A percentile compares a stretch with the other conserved stretches of the same genome.
These are phyloP conservation scores for Globisporangium camurandrum DNA, from an alignment of 352 stramenopile genomes.

Conservation along the genomic window DNA sequence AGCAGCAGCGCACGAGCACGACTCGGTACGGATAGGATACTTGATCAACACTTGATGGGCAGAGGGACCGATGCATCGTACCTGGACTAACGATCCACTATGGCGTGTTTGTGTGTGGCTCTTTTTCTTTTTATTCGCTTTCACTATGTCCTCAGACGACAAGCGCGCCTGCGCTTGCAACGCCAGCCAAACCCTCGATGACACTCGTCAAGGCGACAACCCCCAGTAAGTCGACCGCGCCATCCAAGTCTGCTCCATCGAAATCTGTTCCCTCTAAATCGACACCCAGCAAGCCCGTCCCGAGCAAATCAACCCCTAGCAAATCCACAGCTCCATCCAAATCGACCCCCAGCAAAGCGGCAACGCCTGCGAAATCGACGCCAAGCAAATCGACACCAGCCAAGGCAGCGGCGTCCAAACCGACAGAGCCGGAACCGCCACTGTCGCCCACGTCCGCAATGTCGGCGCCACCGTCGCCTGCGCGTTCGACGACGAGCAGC, in stretches of 20 bases:
- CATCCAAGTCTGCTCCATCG: neutral
- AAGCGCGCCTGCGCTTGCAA: neutral
- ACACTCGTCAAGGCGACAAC: neutral
- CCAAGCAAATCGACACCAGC: neutral
- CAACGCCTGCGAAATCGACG: too few species aligned
- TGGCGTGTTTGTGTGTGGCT: neutral
- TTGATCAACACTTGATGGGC: too few species aligned
- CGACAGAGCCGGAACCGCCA: neutral
- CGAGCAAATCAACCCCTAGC: neutral
- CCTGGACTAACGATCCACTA: neutral
- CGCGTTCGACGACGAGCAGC: constrained; percentile 12
- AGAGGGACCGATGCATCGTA: too few species aligned
- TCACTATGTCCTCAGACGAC: too few species aligned
- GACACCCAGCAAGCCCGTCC: neutral
- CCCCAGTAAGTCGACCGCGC: neutral
- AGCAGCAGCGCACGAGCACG: neutral
- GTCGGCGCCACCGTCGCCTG: constrained; percentile 11
- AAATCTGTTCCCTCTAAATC: neutral
- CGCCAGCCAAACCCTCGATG: constrained; percentile 2
- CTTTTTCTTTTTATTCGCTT: neutral
- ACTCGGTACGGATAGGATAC: constrained; percentile 1
- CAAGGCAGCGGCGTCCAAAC: neutral
- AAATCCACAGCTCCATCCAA: neutral
- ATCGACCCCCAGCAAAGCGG: neutral
- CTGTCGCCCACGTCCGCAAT: constrained; percentile 9